Conservation (phyloP, 1,139 yeast genomes). For the Suhomyces terraborum region DNA sequence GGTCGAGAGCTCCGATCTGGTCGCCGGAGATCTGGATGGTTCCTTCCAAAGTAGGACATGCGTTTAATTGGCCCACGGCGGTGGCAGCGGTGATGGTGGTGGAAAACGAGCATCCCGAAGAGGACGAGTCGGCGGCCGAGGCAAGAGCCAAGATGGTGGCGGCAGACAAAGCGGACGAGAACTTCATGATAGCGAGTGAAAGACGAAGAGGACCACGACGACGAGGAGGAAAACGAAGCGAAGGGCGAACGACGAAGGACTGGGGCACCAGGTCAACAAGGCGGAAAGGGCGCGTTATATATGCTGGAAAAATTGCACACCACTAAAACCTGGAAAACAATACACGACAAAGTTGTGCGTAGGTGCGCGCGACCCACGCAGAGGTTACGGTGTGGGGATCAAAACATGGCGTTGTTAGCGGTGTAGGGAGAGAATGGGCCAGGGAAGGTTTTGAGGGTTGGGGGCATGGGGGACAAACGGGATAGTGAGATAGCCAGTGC, state of each 20-base stretch:
- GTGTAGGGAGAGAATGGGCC: too few relatives aligned
- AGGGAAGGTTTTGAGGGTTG: neutral
- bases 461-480: too few relatives aligned
- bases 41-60: conserved; percentile 48
- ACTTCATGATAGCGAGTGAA: conserved; percentile 23
- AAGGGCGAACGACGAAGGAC: too few relatives aligned
- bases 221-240: too few relatives aligned
- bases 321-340: conserved; percentile 1
- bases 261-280: conserved; percentile 2
- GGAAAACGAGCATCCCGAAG: conserved; percentile 35
- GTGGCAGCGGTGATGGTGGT: conserved; percentile 44
- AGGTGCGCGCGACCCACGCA: conserved; percentile 3
- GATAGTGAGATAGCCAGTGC: too few relatives aligned
- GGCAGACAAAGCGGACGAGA: conserved; percentile 18
- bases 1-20: conserved; percentile 36
- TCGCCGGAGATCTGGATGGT: conserved; percentile 43
- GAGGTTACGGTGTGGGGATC: neutral
- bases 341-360: conserved; percentile 7
- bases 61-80: conserved; percentile 35
- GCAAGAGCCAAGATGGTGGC: conserved; percentile 20
- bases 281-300: conserved; percentile 3
- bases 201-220: conserved; percentile 15
- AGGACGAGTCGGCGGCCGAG: conserved; percentile 18
- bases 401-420: neutral
- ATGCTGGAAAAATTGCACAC: conserved; percentile 4